Conservation (phyloP, 768 basidiomycete species). For the Mycena albidolilacea region DNA sequence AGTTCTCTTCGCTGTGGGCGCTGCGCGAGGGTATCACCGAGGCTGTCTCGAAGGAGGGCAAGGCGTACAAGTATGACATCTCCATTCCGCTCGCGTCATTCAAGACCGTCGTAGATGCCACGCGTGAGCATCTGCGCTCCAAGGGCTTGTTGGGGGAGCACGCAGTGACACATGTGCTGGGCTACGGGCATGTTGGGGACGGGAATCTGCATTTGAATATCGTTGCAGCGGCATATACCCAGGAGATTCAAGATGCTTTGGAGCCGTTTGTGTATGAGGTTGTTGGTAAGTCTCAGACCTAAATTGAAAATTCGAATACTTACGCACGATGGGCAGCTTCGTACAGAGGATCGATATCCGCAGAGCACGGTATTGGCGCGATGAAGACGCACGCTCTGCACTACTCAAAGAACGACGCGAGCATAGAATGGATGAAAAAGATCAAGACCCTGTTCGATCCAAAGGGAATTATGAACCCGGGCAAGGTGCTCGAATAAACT, state of each 20-base stretch:
- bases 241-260: constrained; percentile 87
- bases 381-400: constrained; percentile 93
- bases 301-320: not conserved
- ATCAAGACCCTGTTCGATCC: constrained; percentile 94
- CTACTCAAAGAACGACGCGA: constrained; percentile 87
- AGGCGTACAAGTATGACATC: constrained; percentile 97
- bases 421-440: constrained; percentile 91
- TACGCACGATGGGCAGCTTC: constrained; percentile 62
- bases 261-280: constrained; percentile 98
- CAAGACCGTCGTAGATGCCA: constrained; percentile 88
- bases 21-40: constrained; percentile 94
- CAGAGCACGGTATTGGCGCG: constrained; percentile 96
- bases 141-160: constrained; percentile 80
- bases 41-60: constrained; percentile 93
- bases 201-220: constrained; percentile 97
- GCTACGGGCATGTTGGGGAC: constrained; percentile 98
- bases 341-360: constrained; percentile 92
- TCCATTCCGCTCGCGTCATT: constrained; percentile 90
- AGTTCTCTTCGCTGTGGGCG: constrained; percentile 92
- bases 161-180: constrained; percentile 88
- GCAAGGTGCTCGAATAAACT: constrained; percentile 75
- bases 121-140: constrained; percentile 77
- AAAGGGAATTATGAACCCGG: constrained; percentile 93
- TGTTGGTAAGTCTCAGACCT: constrained; percentile 68
- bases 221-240: constrained; percentile 84